Evolutionary conservation across 192 early-diverging fungal genomes (phyloP).

Genomic region (Gryganskiella cystojenkinii): DNA sequence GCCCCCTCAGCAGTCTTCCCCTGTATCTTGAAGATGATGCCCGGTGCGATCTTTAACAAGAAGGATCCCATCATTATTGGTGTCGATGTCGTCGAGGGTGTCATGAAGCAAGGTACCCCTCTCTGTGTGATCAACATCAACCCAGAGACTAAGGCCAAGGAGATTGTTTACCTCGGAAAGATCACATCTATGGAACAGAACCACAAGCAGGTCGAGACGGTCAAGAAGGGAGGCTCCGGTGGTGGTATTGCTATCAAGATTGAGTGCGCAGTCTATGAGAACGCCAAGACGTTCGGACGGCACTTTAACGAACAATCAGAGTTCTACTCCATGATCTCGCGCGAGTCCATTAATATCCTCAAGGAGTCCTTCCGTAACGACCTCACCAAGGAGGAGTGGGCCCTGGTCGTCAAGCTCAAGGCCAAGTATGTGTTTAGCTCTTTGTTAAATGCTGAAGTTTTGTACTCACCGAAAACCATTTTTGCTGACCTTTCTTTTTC

Average conservation of each 20-base stretch:
- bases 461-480: too few relatives aligned
- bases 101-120: constrained; percentile 90
- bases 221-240: constrained; percentile 83
- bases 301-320: constrained; percentile 90
- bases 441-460: too few relatives aligned
- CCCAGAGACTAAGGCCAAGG: constrained; percentile 74
- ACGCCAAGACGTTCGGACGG: constrained; percentile 90
- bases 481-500: background rate
- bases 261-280: constrained; percentile 85
- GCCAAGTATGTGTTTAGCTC: constrained; percentile 38
- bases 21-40: constrained; percentile 89
- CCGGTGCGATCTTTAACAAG: constrained; percentile 93
- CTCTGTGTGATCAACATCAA: constrained; percentile 86
- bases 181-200: constrained; percentile 94
- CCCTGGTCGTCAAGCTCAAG: constrained; percentile 83
- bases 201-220: constrained; percentile 83
- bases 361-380: constrained; percentile 96
- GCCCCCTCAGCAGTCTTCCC: constrained; percentile 96
- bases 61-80: constrained; percentile 95
- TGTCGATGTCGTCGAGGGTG: constrained; percentile 94
- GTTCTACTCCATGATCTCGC: constrained; percentile 85
- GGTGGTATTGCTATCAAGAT: constrained; percentile 93
- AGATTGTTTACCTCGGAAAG: constrained; percentile 83
- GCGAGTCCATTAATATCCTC: constrained; percentile 92
- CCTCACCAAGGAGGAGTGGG: constrained; percentile 91